Percentiles rank a stretch among this genome's conserved stretches.
These are phyloP conservation scores for Aspergillus fumigatiaffinis DNA, from an alignment of 2,329 filamentous ascomycete species.

Conservation along the genomic window DNA sequence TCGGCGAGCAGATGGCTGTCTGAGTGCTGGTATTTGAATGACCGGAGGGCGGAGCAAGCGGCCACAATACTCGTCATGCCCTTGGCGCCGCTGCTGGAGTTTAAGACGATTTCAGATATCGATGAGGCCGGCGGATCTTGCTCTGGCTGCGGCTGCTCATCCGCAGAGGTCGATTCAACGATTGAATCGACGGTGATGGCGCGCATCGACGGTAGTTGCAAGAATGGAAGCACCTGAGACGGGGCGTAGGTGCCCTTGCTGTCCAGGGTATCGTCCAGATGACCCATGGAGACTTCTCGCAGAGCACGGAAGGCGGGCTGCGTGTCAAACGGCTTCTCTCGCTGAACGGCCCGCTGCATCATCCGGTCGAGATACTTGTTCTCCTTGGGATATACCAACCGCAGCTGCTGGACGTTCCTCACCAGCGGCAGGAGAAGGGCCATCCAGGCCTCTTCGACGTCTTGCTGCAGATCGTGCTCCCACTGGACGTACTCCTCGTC, in stretches of 20 bases:
- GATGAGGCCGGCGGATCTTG: conserved; percentile 6
- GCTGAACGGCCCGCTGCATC: conserved; percentile 17
- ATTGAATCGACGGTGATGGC: conserved; percentile 22
- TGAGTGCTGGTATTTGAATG: conserved; percentile 31
- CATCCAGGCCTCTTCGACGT: conserved; percentile 24
- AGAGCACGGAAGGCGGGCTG: conserved; percentile 17
- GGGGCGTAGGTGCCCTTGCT: conserved; percentile 9
- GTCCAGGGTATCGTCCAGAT: conserved; percentile 5
- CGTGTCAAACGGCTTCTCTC: conserved; percentile 15
- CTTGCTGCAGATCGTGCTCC: conserved; percentile 17
- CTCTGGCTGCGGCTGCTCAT: not conserved
- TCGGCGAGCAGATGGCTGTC: conserved; percentile 23
- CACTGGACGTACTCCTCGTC: conserved; percentile 19
- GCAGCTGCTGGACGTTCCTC: conserved; percentile 20
- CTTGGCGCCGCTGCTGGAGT: conserved; percentile 21
- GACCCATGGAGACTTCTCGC: conserved; percentile 16
- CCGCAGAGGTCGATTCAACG: conserved; percentile 15
- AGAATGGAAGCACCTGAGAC: conserved; percentile 21
- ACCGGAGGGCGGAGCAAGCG: conserved; percentile 19
- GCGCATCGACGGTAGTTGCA: conserved; percentile 22
- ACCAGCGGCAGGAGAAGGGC: conserved; percentile 23
- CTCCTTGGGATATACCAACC: conserved; percentile 16
- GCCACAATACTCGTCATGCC: conserved; percentile 22
- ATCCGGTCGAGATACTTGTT: conserved; percentile 19
- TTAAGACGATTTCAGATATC: conserved; percentile 23